Base-by-base conservation (phyloP, 371 early-diverging fungal genomes). In the Circinella umbellata region DNA sequence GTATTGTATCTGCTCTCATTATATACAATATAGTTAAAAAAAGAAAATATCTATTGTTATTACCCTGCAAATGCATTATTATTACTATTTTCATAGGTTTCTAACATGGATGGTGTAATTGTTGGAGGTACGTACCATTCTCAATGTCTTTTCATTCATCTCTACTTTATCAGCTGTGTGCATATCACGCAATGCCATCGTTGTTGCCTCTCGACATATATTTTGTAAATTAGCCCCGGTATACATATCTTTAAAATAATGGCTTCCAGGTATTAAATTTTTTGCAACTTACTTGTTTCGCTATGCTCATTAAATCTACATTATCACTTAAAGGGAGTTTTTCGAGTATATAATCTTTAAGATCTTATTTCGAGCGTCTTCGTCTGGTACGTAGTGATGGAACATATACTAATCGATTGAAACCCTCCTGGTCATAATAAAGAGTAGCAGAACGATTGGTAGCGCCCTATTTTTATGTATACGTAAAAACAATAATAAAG, bases 181-280 rank as follows among this genome's bases (percentile, higher is more conserved):
- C 55, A 83, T 69, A 55, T 87, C 80, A 54, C 95, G 86, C 74
- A 94, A 72, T 0, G 94, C 93, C 53, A 91, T 87, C 81, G 99
- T 80, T 1, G 97, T 95, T 0, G 99, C 99, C 79, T 99, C 99
- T 51, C 99, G 88, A 72, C 98, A 97, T 9, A 99, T 79, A 68
- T 95, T 94, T 76, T 95, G 91, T 60, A 99, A 80, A 83, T 99
- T 99, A 0, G 99, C 99, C 4, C 99, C 99, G 4, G 99, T 97
- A 73, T 93, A 99, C 64, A 90, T 81, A 49, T 27, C 27, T 27
- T 27, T 27, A 27, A 27, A 27, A 27, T 27, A 2, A 27, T 27
- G 27, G 27, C 27, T 27, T 27, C 27, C 27, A 68, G 11, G 20
- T 4, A 39, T 47, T 61, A 9, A 35, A 10, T 10, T 17, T 36